Evolutionary conservation across 331 rosid species (phyloP).

Genomic region (Quercus tomentella): DNA sequence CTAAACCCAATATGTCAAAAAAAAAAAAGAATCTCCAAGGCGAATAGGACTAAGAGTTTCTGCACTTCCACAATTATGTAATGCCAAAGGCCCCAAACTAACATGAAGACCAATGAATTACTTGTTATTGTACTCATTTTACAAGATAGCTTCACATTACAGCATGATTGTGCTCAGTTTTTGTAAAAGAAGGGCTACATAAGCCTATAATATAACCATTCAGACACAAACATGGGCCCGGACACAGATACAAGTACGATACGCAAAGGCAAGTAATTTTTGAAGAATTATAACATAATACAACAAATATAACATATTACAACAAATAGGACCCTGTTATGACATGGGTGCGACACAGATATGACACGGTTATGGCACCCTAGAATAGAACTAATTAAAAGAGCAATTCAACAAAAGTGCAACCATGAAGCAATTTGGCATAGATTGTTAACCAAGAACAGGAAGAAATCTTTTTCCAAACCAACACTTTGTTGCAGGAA

Average conservation of each 20-base stretch:
- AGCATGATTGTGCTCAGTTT: neutral
- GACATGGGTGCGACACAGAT: rapidly evolving
- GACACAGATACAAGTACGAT: no score
- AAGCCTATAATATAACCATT: neutral
- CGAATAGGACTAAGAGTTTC: neutral
- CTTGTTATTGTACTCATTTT: neutral
- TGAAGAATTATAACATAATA: no score
- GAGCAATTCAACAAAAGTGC: neutral
- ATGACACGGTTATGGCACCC: no score
- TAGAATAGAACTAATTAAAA: neutral
- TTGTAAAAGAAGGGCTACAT: neutral
- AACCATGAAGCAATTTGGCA: neutral
- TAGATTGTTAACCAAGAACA: neutral
- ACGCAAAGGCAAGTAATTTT: no score
- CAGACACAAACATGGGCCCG: no score
- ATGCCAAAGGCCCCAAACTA: neutral
- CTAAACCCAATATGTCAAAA: neutral
- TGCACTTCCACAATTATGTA: neutral
- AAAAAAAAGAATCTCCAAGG: neutral
- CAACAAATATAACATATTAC: no score
- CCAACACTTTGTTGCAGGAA: neutral
- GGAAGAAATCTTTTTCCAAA: neutral
- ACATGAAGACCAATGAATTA: neutral
- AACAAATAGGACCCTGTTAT: no score
- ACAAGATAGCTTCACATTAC: neutral